A percentile compares a stretch with the other conserved stretches of the same genome.
phyloP scores from a whole-genome alignment of 768 basidiomycete genomes.

The Asterophora lycoperdoides region DNA sequence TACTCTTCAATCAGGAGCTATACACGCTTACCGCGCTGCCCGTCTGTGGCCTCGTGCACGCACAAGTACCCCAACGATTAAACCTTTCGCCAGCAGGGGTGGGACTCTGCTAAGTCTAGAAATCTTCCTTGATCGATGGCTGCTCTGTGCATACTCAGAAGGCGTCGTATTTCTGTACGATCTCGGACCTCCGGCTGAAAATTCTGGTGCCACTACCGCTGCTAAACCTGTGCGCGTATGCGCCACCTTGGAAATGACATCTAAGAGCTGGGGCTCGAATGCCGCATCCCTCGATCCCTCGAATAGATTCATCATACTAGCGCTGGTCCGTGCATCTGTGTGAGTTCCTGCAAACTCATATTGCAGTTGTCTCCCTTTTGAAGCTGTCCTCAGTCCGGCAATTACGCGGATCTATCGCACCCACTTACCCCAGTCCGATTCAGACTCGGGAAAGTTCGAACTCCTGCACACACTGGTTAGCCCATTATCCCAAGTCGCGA shows the following conservation, averaged over 20 bases:
- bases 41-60: too few relatives aligned
- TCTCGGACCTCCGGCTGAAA: conserved; percentile 14
- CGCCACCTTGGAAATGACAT: conserved; percentile 7
- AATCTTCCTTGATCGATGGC: conserved; percentile 43
- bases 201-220: not conserved
- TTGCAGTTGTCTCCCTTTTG: not conserved
- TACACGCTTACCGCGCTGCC: too few relatives aligned
- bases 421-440: conserved; percentile 1
- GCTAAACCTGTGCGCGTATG: not conserved
- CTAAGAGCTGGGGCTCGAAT: conserved; percentile 13
- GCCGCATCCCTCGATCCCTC: conserved; percentile 9
- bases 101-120: conserved; percentile 31
- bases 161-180: conserved; percentile 43
- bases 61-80: too few relatives aligned
- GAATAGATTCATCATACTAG: conserved; percentile 19
- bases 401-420: conserved; percentile 6
- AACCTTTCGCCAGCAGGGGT: conserved; percentile 5
- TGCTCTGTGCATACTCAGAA: conserved; percentile 41
- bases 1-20: too few relatives aligned
- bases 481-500: conserved; percentile 25
- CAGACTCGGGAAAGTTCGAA: conserved; percentile 7
- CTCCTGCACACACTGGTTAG: conserved; percentile 18
- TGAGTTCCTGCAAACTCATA: conserved; percentile 9
- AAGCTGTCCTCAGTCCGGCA: conserved; percentile 16
- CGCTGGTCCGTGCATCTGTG: conserved; percentile 22